phyloP scores from a whole-genome alignment of 331 rosid genomes.

The Prunus yedoensis region DNA sequence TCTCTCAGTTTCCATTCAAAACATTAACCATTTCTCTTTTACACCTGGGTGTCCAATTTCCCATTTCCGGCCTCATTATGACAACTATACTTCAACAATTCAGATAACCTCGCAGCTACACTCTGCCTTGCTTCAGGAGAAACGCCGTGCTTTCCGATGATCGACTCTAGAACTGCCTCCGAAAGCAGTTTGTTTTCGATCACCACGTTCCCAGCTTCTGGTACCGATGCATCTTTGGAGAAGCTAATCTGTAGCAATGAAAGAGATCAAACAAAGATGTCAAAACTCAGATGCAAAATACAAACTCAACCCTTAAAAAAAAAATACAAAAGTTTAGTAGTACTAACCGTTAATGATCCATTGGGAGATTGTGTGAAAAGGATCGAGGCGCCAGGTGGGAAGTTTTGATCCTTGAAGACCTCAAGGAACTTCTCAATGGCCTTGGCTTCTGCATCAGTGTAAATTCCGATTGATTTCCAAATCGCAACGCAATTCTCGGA shows the following conservation, averaged over 20 bases:
- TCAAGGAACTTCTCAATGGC: conserved; percentile 49
- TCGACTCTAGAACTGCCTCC: conserved; percentile 68
- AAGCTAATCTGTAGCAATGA: conserved; percentile 48
- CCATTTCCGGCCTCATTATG: neutral
- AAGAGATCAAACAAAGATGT: neutral
- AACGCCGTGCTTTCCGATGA: conserved; percentile 70
- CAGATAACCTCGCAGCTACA: conserved; percentile 48
- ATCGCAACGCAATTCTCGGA: conserved; percentile 53
- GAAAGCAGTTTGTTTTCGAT: conserved; percentile 61
- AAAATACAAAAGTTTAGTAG: neutral
- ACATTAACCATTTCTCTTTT: neutral
- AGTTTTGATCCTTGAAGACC: conserved; percentile 47
- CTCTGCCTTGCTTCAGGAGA: conserved; percentile 64
- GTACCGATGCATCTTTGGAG: conserved; percentile 56
- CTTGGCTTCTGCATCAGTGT: conserved; percentile 56
- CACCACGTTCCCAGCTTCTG: conserved; percentile 29
- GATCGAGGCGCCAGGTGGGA: conserved; percentile 60
- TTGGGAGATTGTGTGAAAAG: conserved; percentile 56
- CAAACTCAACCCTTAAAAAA: neutral
- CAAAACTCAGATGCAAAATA: neutral
- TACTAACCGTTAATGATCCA: conserved; percentile 55
- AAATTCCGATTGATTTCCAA: conserved; percentile 59
- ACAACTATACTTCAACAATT: conserved; percentile 27
- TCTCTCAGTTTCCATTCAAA: neutral
- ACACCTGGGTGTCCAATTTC: neutral